A percentile compares a stretch with the other conserved stretches of the same genome.
Evolutionary conservation across 2,329 filamentous ascomycete species (phyloP).

Genomic region (Dactylellina parvicollis): DNA sequence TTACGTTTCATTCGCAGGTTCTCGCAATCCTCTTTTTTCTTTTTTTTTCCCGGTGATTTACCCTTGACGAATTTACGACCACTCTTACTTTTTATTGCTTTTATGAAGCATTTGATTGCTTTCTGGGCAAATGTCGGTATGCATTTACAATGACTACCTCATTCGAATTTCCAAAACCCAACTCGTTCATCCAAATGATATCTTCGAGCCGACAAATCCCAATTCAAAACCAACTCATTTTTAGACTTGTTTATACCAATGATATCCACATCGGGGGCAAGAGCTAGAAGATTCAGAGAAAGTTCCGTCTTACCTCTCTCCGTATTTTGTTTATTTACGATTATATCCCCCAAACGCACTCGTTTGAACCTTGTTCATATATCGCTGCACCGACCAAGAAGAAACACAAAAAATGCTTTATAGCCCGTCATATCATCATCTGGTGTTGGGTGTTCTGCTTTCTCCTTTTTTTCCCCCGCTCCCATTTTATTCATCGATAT

Average conservation of each 20-base stretch:
- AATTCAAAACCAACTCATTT: slow-evolving; percentile 2
- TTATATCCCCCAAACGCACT: background rate
- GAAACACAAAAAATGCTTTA: slow-evolving; percentile 31
- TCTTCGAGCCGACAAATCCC: background rate
- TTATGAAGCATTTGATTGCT: slow-evolving; percentile 2
- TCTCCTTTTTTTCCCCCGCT: background rate
- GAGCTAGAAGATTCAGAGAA: background rate
- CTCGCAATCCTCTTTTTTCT: no score
- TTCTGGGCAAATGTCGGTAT: slow-evolving; percentile 7
- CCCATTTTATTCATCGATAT: background rate
- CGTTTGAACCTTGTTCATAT: slow-evolving; percentile 31
- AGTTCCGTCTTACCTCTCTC: background rate
- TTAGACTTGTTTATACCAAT: slow-evolving; percentile 45
- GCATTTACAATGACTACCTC: slow-evolving; percentile 20
- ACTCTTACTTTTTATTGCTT: background rate
- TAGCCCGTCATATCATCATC: slow-evolving; percentile 43
- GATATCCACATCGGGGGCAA: slow-evolving; percentile 25
- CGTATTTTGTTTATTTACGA: background rate
- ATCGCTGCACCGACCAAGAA: slow-evolving; percentile 34
- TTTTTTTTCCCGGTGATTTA: no score
- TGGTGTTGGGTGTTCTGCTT: slow-evolving; percentile 49
- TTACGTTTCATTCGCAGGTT: no score
- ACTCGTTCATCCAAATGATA: background rate
- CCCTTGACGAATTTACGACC: slow-evolving; percentile 43
- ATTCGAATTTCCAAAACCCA: background rate